Evolutionary conservation across 805 yeast species (phyloP).

Genomic region (Schwanniomyces yamadae): DNA sequence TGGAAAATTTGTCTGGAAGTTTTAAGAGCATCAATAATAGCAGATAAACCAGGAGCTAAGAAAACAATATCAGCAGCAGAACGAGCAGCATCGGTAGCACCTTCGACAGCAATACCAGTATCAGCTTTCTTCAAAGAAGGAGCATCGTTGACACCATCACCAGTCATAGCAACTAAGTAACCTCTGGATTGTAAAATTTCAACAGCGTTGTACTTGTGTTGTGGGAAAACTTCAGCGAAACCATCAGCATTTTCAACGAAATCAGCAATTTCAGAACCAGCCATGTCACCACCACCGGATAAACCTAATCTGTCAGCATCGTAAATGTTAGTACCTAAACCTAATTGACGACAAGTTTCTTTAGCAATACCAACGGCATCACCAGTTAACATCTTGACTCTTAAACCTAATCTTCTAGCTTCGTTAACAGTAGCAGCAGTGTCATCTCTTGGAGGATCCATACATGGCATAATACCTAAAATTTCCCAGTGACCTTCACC

Average conservation of each 20-base stretch:
- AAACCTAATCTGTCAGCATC: constrained; percentile 96
- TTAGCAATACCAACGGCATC: constrained; percentile 99
- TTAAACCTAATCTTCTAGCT: constrained; percentile 87
- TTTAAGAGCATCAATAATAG: constrained; percentile 88
- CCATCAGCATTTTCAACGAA: constrained; percentile 98
- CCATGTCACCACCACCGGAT: constrained; percentile 91
- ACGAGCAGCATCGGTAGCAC: constrained; percentile 96
- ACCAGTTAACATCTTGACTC: constrained; percentile 98
- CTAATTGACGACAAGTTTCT: constrained; percentile 97
- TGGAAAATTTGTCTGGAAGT: constrained; percentile 97
- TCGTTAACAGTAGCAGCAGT: constrained; percentile 92
- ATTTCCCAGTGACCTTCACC: constrained; percentile 99
- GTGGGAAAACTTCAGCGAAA: constrained; percentile 98
- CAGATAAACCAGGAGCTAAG: constrained; percentile 91
- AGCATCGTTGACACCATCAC: constrained; percentile 99
- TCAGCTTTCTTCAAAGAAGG: constrained; percentile 94
- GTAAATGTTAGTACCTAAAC: constrained; percentile 93
- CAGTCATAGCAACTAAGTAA: constrained; percentile 98
- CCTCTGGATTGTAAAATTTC: constrained; percentile 95
- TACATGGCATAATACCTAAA: constrained; percentile 96
- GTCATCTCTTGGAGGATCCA: constrained; percentile 99
- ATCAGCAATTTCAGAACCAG: constrained; percentile 97
- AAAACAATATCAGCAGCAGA: constrained; percentile 96
- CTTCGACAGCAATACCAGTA: constrained; percentile 96
- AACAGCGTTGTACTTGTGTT: constrained; percentile 94